These are phyloP conservation scores for Spiraea crenata DNA, from an alignment of 331 rosid genomes.

Conservation along the genomic window DNA sequence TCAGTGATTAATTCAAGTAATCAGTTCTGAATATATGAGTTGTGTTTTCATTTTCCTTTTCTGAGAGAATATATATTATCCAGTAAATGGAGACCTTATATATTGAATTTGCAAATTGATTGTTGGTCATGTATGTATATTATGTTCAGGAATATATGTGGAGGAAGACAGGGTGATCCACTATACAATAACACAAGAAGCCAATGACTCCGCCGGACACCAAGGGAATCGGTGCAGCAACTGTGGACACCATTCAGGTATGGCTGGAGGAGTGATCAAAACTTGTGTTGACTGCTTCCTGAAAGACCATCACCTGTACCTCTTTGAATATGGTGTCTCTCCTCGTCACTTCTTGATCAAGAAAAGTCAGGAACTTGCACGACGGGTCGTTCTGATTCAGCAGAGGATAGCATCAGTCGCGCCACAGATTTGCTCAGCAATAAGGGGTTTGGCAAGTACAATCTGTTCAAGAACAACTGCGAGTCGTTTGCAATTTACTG, in stretches of 20 bases:
- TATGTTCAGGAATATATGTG: slow-evolving; percentile 17
- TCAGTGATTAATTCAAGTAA: background rate
- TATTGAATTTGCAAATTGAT: background rate
- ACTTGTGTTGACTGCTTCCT: slow-evolving; percentile 20
- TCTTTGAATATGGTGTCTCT: background rate
- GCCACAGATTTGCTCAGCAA: background rate
- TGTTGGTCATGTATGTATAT: too few relatives aligned
- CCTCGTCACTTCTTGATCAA: background rate
- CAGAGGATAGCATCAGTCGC: background rate
- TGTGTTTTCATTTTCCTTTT: background rate
- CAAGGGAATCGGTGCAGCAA: background rate
- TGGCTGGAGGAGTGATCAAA: slow-evolving; percentile 7
- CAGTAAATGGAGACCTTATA: too few relatives aligned
- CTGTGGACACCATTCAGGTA: background rate
- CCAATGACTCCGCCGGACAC: background rate
- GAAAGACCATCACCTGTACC: background rate
- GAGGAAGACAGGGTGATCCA: slow-evolving; percentile 12
- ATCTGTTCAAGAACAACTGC: slow-evolving; percentile 8
- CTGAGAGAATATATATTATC: too few relatives aligned
- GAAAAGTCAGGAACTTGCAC: slow-evolving; percentile 14
- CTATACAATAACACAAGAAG: slow-evolving; percentile 4
- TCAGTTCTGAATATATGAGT: background rate
- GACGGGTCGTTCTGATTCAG: slow-evolving; percentile 1
- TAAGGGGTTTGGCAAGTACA: background rate
- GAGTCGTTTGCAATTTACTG: slow-evolving; percentile 12